Percentiles rank a stretch among this genome's conserved stretches.
These are phyloP conservation scores for Ceriops tagal DNA, from an alignment of 345 rosid genomes.

Conservation along the genomic window DNA sequence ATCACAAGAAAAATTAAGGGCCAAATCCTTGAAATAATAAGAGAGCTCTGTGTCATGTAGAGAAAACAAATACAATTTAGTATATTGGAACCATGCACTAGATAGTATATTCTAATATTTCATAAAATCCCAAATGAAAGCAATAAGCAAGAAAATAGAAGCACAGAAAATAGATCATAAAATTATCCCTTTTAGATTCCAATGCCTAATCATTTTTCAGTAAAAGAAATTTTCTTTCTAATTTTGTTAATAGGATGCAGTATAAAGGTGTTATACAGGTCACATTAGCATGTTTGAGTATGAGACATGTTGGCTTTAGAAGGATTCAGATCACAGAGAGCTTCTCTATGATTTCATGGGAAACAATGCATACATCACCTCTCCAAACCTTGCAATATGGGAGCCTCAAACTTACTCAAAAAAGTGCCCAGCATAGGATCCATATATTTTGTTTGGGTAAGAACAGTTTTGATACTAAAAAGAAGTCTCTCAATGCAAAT, in stretches of 20 bases:
- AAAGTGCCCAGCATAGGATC: background rate
- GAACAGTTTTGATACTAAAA: background rate
- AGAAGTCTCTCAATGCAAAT: too few relatives aligned
- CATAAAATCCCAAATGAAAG: too few relatives aligned
- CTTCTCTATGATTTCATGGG: background rate
- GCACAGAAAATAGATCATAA: too few relatives aligned
- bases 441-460: background rate
- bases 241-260: too few relatives aligned
- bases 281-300: too few relatives aligned
- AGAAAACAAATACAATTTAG: background rate
- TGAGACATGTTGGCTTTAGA: background rate
- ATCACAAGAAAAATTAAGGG: background rate
- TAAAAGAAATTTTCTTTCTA: too few relatives aligned
- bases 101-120: too few relatives aligned
- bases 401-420: background rate
- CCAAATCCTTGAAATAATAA: background rate
- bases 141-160: too few relatives aligned
- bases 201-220: background rate
- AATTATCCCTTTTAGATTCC: background rate
- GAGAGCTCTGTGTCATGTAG: background rate
- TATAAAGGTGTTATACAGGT: too few relatives aligned
- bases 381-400: background rate
- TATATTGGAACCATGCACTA: background rate
- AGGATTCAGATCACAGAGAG: background rate
- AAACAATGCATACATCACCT: background rate